phyloP scores from a whole-genome alignment of 2,329 filamentous ascomycete species.

The Colletotrichum liriopes region DNA sequence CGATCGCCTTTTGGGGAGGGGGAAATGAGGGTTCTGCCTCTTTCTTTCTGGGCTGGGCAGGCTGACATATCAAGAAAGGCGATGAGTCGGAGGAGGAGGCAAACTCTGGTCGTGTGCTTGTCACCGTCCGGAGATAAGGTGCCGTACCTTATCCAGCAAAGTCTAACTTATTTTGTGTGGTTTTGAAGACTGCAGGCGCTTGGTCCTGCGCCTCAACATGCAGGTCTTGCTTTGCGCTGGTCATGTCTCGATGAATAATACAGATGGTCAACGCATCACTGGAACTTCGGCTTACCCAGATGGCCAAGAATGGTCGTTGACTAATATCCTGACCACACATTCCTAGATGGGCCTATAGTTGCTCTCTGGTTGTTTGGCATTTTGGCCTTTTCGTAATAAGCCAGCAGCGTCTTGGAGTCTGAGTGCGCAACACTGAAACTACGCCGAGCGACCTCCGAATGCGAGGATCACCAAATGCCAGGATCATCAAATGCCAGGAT shows the following conservation, averaged over 20 bases:
- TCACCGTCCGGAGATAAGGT: slow-evolving; percentile 13
- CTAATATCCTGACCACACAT: not conserved
- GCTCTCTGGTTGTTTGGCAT: not conserved
- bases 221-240: not conserved
- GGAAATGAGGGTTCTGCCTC: not conserved
- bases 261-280: not conserved
- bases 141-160: slow-evolving; percentile 6
- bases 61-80: slow-evolving; percentile 25
- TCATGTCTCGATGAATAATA: slow-evolving; percentile 6
- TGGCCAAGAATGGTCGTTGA: not conserved
- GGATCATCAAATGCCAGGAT: too few species aligned
- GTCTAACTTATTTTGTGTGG: slow-evolving; percentile 1
- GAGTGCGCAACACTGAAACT: not conserved
- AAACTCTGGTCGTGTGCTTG: slow-evolving; percentile 12
- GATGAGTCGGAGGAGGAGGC: not conserved
- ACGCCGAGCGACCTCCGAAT: not conserved
- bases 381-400: not conserved
- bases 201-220: slow-evolving; percentile 2
- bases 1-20: not conserved
- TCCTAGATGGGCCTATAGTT: not conserved
- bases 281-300: not conserved
- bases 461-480: too few species aligned
- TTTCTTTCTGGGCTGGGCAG: slow-evolving; percentile 12
- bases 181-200: not conserved
- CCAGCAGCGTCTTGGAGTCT: too few species aligned